Evolutionary conservation across 2,329 filamentous ascomycete genomes (phyloP).

Genomic region (Emmonsiellopsis sp.): DNA sequence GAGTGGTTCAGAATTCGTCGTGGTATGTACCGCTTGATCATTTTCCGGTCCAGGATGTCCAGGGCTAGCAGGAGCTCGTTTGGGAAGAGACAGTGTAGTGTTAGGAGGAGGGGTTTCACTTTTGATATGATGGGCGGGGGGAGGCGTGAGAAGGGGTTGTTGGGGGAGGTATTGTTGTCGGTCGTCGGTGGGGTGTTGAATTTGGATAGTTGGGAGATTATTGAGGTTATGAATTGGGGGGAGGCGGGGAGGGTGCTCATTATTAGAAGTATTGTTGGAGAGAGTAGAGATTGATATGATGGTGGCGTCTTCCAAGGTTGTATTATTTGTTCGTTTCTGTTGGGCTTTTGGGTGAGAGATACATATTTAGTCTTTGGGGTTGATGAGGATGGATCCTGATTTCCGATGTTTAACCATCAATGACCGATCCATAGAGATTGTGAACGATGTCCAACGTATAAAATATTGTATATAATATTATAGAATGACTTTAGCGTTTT

Average conservation of each 20-base stretch:
- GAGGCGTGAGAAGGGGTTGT: slow-evolving; percentile 7
- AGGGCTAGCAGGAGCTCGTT: slow-evolving; percentile 72
- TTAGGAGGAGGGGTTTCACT: slow-evolving; percentile 54
- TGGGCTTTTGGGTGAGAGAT: too few species aligned
- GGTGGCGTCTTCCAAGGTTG: too few species aligned
- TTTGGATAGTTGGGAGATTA: not conserved
- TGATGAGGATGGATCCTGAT: too few species aligned
- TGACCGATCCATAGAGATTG: too few species aligned
- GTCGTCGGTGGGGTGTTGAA: not conserved
- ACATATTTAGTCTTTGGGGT: too few species aligned
- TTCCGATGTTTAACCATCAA: too few species aligned
- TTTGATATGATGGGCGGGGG: slow-evolving; percentile 12
- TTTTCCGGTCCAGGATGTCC: slow-evolving; percentile 70
- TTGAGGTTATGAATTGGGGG: slow-evolving; percentile 3
- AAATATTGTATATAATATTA: too few species aligned
- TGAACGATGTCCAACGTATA: too few species aligned
- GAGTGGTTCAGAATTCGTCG: not conserved
- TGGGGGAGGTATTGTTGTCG: not conserved
- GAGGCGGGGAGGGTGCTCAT: not conserved
- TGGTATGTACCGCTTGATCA: slow-evolving; percentile 43
- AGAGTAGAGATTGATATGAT: not conserved
- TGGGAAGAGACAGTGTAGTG: slow-evolving; percentile 78
- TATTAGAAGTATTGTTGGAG: not conserved
- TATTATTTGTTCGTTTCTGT: too few species aligned
- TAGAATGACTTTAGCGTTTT: too few species aligned